Evolutionary conservation across 352 stramenopile species (phyloP), one percentile per base, ranked within the genome.

Genomic region (Halophytophthora polymorphica): DNA sequence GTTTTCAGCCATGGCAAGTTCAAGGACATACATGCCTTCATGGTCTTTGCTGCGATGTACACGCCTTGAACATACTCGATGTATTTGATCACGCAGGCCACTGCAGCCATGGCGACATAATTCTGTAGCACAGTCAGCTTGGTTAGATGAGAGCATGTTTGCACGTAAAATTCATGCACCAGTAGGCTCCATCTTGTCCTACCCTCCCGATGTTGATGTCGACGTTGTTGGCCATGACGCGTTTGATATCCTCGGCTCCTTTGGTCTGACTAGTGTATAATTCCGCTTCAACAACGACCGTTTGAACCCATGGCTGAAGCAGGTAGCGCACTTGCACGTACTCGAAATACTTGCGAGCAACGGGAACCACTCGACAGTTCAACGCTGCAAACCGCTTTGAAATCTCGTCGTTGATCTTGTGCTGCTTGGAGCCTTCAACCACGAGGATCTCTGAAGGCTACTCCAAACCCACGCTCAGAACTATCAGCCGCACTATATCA

Each of bases 61-160:
- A 95, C 75, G 10, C 84, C 84, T 69, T 95, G 84, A 31, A 91
- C 89, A 44, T 82, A 90, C 56, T 95, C 85, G 28, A 93, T 66
- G 61, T 95, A 95, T 56, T 88, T 79, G 71, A 93, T 84, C 44
- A 91, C 54, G 50, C 83, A 91, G 1, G 83, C 75, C 4, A 92
- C 73, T 2, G 85, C 79, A 5, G 77, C 85, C 81, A 91, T 95
- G 22, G 73, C 64, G 17, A 95, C 75, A 46, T 95, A 92, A 37
- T 93, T 90, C 85, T 95, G 22, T 18, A 15, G 37, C 1, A 29
- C 45, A n/a, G 17, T 15, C 41, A 3, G n/a, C 2, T 38, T 54
- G 34, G 37, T 42, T 45, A 41, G 15, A 21, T 33, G 34, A 6
- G 42, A 38, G 22, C 18, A 3, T 39, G 22, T 38, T 14, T 34